Evolutionary conservation across 2,329 filamentous ascomycete species (phyloP), one percentile per base, ranked within the genome.

Genomic region (Gnomoniopsis sp.): DNA sequence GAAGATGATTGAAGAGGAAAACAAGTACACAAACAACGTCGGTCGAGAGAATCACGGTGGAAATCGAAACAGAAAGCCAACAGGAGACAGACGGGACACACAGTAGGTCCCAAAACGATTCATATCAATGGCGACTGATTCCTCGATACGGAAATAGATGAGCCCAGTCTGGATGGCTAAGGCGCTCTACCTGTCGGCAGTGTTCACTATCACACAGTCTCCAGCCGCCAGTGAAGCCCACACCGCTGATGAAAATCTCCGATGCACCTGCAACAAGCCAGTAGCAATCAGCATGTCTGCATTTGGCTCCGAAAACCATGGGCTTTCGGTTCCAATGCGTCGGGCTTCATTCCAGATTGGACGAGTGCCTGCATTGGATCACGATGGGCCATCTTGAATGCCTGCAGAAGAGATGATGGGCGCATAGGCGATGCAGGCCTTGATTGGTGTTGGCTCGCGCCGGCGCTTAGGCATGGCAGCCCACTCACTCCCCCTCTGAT

Each of bases 161-260:
- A 11, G 15, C 21, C 53, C 22, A 1, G 14, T 3, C 10, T 26
- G 46, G 22, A 26, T 10, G 22, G 23, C 46, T 48, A 36, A 50
- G 11, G 19, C 34, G 53, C 49, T 26, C 59, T 56, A n/a, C 19
- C 57, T 59, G 53, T 44, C 59, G 53, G 57, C 57, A 56, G 44
- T 53, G 26, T 49, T 61, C 59, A 61, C 59, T 59, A 61, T 61
- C 59, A 61, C 59, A 61, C 59, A 23, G 14, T 47, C 51, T 49
- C 57, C 56, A 61, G 57, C 57, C 53, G 59, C 59, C 58, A 53
- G 51, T 7, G 34, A 17, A 49, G 8, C 56, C 56, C 49, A 49
- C n/a, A 11, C 38, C 22, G n/a, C 55, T 44, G 44, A 36, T 49
- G 26, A 51, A 36, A 47, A 48, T 38, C 43, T 30, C 26, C 33